Evolutionary conservation across 371 early-diverging fungal species (phyloP), one percentile per base, ranked within the genome.

Genomic region (Mucor irregularis): DNA sequence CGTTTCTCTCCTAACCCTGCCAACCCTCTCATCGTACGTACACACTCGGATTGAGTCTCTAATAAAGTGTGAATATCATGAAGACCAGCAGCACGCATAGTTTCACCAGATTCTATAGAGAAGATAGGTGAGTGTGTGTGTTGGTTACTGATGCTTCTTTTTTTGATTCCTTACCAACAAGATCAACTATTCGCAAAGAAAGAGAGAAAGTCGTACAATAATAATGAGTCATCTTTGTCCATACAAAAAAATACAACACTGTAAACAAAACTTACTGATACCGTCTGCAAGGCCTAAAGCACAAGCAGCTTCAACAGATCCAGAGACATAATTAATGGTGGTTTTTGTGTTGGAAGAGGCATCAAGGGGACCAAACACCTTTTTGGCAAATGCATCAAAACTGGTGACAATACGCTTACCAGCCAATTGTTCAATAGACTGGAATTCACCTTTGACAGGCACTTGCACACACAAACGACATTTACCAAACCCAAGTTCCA

Each of bases 1-100:
- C 89, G 95, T 73, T 97, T 97, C 95, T 96, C 97, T 58, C 98
- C 99, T 80, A 97, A 97, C 94, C 90, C 95, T 65, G 86, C 84
- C 68, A 96, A 93, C 88, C 95, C 97, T 61, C 87, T 96, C 81
- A 91, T 98, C 73, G 95, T 98, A 47, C 91, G 92, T 84, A 93
- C 95, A 90, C 95, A 97, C 92, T 97, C 93, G 9, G 96, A 89
- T 70, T 98, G 87, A 8, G 96, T 90, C 0, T 77, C 73, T 53
- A 93, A 59, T 17, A 98, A 68, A 7, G 93, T 94, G 48, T 82
- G 86, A 48, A 96, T 90, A 45, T 89, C 89, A 67, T 90, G 42
- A 22, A 42, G 42, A n/a, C 95, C 95, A 28, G 98, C 98, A 28
- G 97, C 98, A 58, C 93, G 88, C 98, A 98, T 98, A 14, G 99